These are phyloP conservation scores for Mitragyna speciosa DNA, from an alignment of 257 asterid species.

Conservation along the genomic window DNA sequence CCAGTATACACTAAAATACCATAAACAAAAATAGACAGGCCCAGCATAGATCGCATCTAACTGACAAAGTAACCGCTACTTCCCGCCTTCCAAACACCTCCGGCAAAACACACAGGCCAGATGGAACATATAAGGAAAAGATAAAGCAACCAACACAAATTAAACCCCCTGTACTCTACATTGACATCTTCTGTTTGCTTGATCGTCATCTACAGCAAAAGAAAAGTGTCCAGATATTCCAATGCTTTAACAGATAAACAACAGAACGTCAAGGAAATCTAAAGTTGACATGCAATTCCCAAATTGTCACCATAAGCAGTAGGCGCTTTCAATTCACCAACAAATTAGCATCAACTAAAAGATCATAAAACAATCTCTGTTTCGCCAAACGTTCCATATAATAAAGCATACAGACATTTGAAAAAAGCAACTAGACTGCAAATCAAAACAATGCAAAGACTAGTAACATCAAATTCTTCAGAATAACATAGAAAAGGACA, in stretches of 20 bases:
- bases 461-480: background rate
- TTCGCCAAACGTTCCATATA: background rate
- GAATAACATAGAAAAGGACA: constrained; percentile 1
- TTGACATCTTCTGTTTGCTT: background rate
- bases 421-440: background rate
- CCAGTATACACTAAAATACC: background rate
- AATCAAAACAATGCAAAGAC: background rate
- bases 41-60: background rate
- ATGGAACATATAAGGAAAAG: background rate
- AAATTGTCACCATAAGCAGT: background rate
- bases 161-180: background rate
- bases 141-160: background rate
- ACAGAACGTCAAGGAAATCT: background rate
- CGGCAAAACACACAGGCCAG: background rate
- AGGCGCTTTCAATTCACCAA: background rate
- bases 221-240: background rate
- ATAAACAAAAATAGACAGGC: background rate
- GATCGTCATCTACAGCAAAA: background rate
- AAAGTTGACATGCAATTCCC: background rate
- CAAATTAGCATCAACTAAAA: background rate
- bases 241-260: background rate
- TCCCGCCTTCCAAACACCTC: background rate
- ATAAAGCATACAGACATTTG: background rate
- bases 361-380: background rate
- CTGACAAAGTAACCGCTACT: background rate